phyloP scores from a whole-genome alignment of 306 rosid species.

The Fragaria nilgerrensis region DNA sequence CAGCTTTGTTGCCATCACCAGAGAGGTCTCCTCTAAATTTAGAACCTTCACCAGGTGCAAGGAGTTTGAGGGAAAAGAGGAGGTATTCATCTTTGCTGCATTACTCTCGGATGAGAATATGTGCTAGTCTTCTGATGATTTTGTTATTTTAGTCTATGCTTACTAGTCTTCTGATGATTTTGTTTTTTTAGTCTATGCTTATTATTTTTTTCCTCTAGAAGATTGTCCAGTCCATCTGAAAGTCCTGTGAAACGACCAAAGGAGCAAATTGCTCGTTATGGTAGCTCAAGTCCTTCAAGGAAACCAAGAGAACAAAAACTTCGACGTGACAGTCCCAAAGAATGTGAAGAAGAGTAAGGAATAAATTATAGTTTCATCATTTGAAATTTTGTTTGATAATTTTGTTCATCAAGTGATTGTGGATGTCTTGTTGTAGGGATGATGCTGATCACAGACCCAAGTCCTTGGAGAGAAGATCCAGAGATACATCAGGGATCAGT shows the following conservation, averaged over 20 bases:
- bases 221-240: constrained; percentile 39
- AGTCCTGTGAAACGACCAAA: constrained; percentile 41
- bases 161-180: constrained; percentile 3
- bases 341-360: constrained; percentile 53
- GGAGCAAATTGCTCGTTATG: constrained; percentile 39
- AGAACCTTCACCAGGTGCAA: constrained; percentile 43
- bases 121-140: constrained; percentile 3
- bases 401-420: background rate
- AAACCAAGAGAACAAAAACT: constrained; percentile 47
- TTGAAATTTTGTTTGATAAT: constrained; percentile 5
- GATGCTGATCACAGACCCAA: constrained; percentile 37
- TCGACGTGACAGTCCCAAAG: constrained; percentile 38
- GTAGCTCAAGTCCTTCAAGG: constrained; percentile 50
- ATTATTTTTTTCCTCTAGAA: constrained; percentile 16
- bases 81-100: constrained; percentile 42
- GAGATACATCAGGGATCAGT: constrained; percentile 36
- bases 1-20: constrained; percentile 36
- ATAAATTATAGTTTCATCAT: constrained; percentile 34
- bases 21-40: constrained; percentile 40
- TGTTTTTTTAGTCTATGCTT: background rate
- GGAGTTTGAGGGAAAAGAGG: constrained; percentile 48
- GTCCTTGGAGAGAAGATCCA: constrained; percentile 42
- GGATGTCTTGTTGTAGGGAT: constrained; percentile 38
- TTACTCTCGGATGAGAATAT: background rate
- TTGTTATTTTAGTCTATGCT: background rate